phyloP scores from a whole-genome alignment of 371 early-diverging fungal species.

The Mortierella sp. region DNA sequence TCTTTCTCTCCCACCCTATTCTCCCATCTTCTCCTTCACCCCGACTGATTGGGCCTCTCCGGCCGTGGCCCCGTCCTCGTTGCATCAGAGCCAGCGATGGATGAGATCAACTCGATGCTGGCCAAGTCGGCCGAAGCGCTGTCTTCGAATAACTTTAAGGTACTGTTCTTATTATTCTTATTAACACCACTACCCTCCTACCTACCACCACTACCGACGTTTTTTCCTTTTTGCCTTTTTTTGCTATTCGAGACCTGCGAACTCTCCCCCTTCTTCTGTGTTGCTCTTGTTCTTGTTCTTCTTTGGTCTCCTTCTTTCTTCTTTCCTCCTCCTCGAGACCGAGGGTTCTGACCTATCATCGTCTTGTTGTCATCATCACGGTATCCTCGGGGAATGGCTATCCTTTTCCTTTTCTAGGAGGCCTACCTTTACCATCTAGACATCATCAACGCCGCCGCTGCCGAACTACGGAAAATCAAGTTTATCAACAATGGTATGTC shows the following conservation, averaged over 20 bases:
- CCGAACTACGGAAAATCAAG: conserved; percentile 50
- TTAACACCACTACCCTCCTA: too few relatives aligned
- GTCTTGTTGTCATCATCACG: too few relatives aligned
- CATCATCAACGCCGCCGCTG: conserved; percentile 36
- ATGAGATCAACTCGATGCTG: conserved; percentile 50
- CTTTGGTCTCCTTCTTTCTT: too few relatives aligned
- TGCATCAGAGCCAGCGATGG: conserved; percentile 22
- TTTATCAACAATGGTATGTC: conserved; percentile 45
- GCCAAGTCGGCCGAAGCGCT: conserved; percentile 46
- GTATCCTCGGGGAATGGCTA: too few relatives aligned
- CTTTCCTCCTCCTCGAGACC: too few relatives aligned
- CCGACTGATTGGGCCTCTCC: conserved; percentile 6
- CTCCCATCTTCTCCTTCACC: background rate
- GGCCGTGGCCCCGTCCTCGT: conserved; percentile 10
- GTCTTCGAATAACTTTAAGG: conserved; percentile 47
- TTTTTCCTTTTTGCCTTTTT: too few relatives aligned
- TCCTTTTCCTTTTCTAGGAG: conserved; percentile 20
- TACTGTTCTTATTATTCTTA: background rate
- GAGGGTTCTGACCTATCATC: too few relatives aligned
- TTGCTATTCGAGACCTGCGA: too few relatives aligned
- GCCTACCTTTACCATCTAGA: conserved; percentile 46
- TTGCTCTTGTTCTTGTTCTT: too few relatives aligned
- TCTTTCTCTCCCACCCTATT: background rate
- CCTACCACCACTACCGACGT: too few relatives aligned
- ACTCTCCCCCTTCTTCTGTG: too few relatives aligned